Evolutionary conservation across 1,139 yeast species (phyloP), one percentile per base, ranked within the genome.

Genomic region (Candida smagusa): DNA sequence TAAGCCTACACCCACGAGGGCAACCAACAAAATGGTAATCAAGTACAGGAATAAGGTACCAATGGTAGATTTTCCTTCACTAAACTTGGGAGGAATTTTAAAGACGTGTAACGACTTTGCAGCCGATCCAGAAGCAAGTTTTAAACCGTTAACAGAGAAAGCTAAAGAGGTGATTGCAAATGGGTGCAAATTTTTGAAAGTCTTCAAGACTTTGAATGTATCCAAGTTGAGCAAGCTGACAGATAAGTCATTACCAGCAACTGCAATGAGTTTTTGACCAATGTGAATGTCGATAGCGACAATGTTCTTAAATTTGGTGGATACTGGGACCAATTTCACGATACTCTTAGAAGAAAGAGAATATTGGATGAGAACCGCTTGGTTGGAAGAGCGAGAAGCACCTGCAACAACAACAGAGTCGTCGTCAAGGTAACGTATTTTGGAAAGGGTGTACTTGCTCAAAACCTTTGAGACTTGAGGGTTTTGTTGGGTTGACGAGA

Each of bases 161-260:
- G 79, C 68, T 8, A 87, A 77, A 35, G 78, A 73, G 0, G 97
- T 90, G 37, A 90, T 81, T 8, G 96, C 92, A 59, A 87, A 85
- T 7, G 74, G 68, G 57, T 90, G 97, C 34, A 83, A 80, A 43
- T 82, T 75, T 36, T 72, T 71, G 43, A 81, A 66, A 6, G 72
- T 61, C 41, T 73, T 74, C 31, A 80, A 52, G 8, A 71, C 61
- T 34, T 71, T 68, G 40, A 86, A 73, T 45, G 71, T 77, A 12
- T 71, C 66, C 21, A 75, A 62, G 32, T 74, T 74, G 6, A 81
- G 60, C 9, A 85, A 53, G 1, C 78, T 65, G 16, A 89, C 68
- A 1, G 95, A 79, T 44, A 79, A 74, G 48, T 87, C 92, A 45
- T 86, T 84, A 1, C 92, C 86, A 0, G 94, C 87, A 19, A 87